Conservation (phyloP, 2,329 filamentous ascomycete species). For the Neofusicoccum kwambonambiense region DNA sequence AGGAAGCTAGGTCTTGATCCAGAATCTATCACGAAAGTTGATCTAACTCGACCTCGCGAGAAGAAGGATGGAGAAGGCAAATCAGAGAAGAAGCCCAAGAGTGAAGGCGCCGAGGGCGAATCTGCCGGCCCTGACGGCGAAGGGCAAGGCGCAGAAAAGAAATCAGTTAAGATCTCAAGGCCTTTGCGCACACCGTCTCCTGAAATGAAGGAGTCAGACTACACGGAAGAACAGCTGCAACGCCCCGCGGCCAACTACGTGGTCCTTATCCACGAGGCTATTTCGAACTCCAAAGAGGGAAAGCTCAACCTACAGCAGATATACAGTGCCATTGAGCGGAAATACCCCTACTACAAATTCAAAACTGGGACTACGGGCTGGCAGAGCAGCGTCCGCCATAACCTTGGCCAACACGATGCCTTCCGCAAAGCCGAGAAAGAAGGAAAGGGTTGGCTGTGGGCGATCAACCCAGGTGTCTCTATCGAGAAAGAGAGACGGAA, state of each 20-base stretch:
- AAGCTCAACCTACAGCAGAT: constrained; percentile 66
- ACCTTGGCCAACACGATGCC: constrained; percentile 57
- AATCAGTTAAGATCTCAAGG: constrained; percentile 47
- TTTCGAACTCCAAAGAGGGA: constrained; percentile 54
- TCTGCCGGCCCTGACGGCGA: constrained; percentile 17
- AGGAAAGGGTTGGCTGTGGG: constrained; percentile 63
- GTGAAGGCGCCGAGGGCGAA: constrained; percentile 33
- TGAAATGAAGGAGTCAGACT: constrained; percentile 61
- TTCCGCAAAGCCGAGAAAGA: constrained; percentile 61
- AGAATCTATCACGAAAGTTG: constrained; percentile 33
- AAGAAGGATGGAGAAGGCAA: constrained; percentile 38
- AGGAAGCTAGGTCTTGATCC: constrained; percentile 39
- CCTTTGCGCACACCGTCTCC: constrained; percentile 59
- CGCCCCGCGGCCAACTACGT: constrained; percentile 66
- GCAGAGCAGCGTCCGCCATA: constrained; percentile 67
- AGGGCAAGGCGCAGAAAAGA: constrained; percentile 39
- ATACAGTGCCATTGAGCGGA: constrained; percentile 62
- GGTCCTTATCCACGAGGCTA: constrained; percentile 62
- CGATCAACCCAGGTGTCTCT: constrained; percentile 57
- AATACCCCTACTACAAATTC: constrained; percentile 65
- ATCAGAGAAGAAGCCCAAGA: constrained; percentile 21
- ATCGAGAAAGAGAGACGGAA: constrained; percentile 59
- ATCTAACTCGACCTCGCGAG: constrained; percentile 32
- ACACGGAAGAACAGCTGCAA: constrained; percentile 71
- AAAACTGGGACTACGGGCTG: constrained; percentile 59